Evolutionary conservation across 108 stramenopile species (phyloP).

Genomic region (Asterionellopsis glacialis): DNA sequence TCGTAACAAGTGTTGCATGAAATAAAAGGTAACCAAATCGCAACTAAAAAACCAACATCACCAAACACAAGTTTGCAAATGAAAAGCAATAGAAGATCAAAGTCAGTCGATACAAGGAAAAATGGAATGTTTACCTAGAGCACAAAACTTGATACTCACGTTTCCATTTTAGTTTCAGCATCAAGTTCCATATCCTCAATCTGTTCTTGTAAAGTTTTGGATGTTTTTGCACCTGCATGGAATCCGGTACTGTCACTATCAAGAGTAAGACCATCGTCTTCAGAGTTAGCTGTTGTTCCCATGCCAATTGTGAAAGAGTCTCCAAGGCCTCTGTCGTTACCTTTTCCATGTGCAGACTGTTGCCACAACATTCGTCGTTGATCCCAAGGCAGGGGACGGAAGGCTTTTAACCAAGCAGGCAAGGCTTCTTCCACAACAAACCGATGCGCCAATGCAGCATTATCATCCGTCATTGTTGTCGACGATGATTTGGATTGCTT

Average conservation of each 20-base stretch:
- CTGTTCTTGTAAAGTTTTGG: constrained; percentile 44
- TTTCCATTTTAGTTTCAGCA: constrained; percentile 64
- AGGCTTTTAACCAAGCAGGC: constrained; percentile 68
- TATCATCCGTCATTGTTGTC: constrained; percentile 11
- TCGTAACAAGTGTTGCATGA: constrained; percentile 45
- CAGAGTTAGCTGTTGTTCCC: not conserved
- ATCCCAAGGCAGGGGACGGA: constrained; percentile 68
- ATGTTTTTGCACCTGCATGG: constrained; percentile 1
- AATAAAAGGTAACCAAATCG: constrained; percentile 76
- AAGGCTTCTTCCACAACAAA: constrained; percentile 73
- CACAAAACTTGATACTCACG: constrained; percentile 42
- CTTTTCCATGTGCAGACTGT: not conserved
- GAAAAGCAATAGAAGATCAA: constrained; percentile 5
- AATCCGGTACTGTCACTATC: constrained; percentile 23
- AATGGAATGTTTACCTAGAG: constrained; percentile 1
- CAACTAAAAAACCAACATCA: constrained; percentile 55
- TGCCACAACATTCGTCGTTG: constrained; percentile 77
- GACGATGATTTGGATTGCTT: not conserved
- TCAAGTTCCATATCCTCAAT: constrained; percentile 72
- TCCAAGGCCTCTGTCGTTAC: not conserved
- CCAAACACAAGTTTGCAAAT: not conserved
- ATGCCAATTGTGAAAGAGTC: constrained; percentile 19
- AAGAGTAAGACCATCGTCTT: constrained; percentile 38
- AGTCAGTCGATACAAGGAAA: not conserved
- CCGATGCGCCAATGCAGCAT: constrained; percentile 46